phyloP scores from a whole-genome alignment of 106 monocot genomes.

The Amphibolis antarctica region DNA sequence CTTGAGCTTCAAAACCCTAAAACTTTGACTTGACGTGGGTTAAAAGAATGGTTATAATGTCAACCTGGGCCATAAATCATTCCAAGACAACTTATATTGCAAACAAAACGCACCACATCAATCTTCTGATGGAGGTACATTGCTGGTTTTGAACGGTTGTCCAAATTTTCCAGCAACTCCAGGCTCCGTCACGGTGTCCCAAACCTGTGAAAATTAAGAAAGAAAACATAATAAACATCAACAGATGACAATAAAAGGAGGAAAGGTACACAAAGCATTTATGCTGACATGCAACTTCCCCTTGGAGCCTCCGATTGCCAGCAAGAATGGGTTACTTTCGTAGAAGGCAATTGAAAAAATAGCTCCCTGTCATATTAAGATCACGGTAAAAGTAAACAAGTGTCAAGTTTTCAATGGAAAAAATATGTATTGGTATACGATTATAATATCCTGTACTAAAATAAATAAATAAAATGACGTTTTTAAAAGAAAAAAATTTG shows the following conservation, averaged over 20 bases:
- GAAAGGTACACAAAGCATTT: not conserved
- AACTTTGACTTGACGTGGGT: too few species aligned
- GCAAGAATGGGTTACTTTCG: constrained; percentile 14
- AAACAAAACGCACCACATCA: not conserved
- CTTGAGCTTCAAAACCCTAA: too few species aligned
- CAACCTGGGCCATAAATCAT: too few species aligned
- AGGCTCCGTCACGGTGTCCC: constrained; percentile 15
- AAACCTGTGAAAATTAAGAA: constrained; percentile 7
- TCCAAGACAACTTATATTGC: not conserved
- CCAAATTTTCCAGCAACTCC: constrained; percentile 12
- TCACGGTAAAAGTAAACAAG: not conserved
- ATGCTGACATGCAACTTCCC: constrained; percentile 19
- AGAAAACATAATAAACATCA: not conserved
- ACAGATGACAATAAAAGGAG: not conserved
- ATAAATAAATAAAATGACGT: not conserved
- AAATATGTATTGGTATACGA: not conserved
- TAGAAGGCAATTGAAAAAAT: constrained; percentile 20
- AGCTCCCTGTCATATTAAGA: constrained; percentile 10
- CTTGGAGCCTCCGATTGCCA: constrained; percentile 25
- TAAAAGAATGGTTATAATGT: too few species aligned
- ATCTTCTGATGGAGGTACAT: not conserved
- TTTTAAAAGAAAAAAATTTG: not conserved
- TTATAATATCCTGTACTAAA: not conserved
- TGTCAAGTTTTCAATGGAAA: not conserved
- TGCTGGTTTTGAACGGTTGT: not conserved